Conservation (phyloP, 2,329 filamentous ascomycete species). For the Pseudonectria buxi region DNA sequence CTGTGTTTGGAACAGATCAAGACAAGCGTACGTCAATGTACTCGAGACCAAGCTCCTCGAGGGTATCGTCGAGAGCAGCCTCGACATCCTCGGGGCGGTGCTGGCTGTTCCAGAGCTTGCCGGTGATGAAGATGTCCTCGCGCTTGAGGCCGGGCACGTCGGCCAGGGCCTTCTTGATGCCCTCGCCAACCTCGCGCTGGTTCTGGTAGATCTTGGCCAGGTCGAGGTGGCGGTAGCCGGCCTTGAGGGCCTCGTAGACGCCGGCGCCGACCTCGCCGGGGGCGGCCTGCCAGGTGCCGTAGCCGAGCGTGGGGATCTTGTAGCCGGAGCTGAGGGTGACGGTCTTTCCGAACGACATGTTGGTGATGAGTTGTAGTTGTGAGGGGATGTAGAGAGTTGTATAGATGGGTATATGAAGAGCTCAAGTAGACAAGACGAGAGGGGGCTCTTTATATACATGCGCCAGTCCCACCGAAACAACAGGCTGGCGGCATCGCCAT, state of each 20-base stretch:
- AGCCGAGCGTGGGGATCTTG: slow-evolving; percentile 55
- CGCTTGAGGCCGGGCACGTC: slow-evolving; percentile 47
- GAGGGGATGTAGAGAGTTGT: neutral
- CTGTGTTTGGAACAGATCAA: neutral
- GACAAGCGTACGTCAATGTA: slow-evolving; percentile 44
- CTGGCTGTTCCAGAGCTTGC: slow-evolving; percentile 58
- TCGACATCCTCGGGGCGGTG: slow-evolving; percentile 55
- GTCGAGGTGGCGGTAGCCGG: slow-evolving; percentile 58
- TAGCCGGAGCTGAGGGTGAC: slow-evolving; percentile 57
- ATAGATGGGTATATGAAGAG: no score
- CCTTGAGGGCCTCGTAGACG: slow-evolving; percentile 56
- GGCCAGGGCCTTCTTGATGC: slow-evolving; percentile 40
- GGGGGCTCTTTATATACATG: no score
- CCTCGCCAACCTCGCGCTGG: slow-evolving; percentile 51
- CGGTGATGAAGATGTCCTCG: slow-evolving; percentile 55
- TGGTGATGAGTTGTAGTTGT: slow-evolving; percentile 5
- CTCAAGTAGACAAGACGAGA: no score
- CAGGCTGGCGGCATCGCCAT: no score
- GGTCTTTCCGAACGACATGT: slow-evolving; percentile 50
- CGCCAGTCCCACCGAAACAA: no score
- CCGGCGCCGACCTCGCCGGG: slow-evolving; percentile 58
- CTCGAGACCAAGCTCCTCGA: slow-evolving; percentile 48
- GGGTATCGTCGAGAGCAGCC: slow-evolving; percentile 47
- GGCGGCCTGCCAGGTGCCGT: slow-evolving; percentile 61
- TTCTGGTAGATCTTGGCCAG: slow-evolving; percentile 55